A percentile compares a stretch with the other conserved stretches of the same genome.
These are phyloP conservation scores for Alternaria metachromatica DNA, from an alignment of 2,329 filamentous ascomycete genomes.

Conservation along the genomic window DNA sequence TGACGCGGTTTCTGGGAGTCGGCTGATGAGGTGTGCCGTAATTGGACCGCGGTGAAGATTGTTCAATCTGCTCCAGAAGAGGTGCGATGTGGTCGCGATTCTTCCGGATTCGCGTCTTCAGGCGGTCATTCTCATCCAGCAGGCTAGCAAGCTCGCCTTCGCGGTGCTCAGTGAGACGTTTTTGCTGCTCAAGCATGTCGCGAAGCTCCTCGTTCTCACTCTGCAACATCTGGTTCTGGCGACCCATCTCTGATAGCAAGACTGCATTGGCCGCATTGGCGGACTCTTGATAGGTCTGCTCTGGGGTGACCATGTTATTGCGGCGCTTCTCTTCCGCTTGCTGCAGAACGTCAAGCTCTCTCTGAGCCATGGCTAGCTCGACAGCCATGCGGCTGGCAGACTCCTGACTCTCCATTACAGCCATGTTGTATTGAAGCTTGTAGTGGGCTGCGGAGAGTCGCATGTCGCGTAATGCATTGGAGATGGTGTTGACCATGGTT, in stretches of 20 bases:
- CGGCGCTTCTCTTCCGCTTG: slow-evolving; percentile 72
- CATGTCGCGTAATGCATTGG: slow-evolving; percentile 64
- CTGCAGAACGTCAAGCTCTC: slow-evolving; percentile 85
- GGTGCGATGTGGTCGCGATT: slow-evolving; percentile 84
- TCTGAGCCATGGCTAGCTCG: slow-evolving; percentile 88
- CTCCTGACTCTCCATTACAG: slow-evolving; percentile 83
- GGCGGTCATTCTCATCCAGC: slow-evolving; percentile 76
- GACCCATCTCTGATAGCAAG: slow-evolving; percentile 55
- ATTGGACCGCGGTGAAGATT: slow-evolving; percentile 67
- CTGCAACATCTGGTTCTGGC: slow-evolving; percentile 69
- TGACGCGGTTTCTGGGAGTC: slow-evolving; percentile 47
- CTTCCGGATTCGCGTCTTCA: slow-evolving; percentile 84
- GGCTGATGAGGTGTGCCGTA: slow-evolving; percentile 63
- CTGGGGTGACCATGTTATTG: slow-evolving; percentile 60
- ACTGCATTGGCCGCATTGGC: slow-evolving; percentile 63
- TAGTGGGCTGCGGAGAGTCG: slow-evolving; percentile 89
- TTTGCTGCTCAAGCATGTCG: slow-evolving; percentile 73
- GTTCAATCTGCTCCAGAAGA: slow-evolving; percentile 59
- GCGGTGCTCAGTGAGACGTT: slow-evolving; percentile 78
- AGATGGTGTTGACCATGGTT: slow-evolving; percentile 60
- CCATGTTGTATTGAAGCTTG: slow-evolving; percentile 86
- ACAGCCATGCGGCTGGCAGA: slow-evolving; percentile 86
- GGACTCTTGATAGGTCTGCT: slow-evolving; percentile 62
- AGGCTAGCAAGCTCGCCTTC: slow-evolving; percentile 74
- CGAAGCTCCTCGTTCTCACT: slow-evolving; percentile 70